Conservation (phyloP, 495 filamentous ascomycete species). For the Ascodesmis nigricans region DNA sequence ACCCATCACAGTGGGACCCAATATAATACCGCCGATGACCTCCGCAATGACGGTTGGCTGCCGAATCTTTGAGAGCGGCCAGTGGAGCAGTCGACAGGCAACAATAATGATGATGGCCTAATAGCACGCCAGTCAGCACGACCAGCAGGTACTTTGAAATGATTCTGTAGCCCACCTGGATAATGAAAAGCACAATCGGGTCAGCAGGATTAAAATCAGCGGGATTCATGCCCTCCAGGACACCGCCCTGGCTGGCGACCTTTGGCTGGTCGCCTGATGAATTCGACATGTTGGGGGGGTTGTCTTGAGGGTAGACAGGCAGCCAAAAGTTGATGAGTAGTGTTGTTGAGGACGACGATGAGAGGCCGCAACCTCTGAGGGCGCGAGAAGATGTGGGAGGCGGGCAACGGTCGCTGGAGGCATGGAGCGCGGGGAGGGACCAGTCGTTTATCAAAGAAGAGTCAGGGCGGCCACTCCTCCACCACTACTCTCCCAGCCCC, state of each 20-base stretch:
- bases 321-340: too few relatives aligned
- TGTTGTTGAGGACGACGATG: too few relatives aligned
- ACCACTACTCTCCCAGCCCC: too few relatives aligned
- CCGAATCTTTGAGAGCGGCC: conserved; percentile 61
- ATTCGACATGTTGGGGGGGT: too few relatives aligned
- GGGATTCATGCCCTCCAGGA: conserved; percentile 56
- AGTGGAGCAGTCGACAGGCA: conserved; percentile 65
- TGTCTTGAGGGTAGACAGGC: too few relatives aligned
- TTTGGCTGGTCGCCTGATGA: too few relatives aligned
- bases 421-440: too few relatives aligned
- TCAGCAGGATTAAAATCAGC: conserved; percentile 47
- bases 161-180: conserved; percentile 41
- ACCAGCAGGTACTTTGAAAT: background rate
- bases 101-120: conserved; percentile 78
- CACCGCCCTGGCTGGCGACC: conserved; percentile 39
- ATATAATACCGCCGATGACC: conserved; percentile 76
- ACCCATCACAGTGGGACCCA: conserved; percentile 55
- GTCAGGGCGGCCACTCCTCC: too few relatives aligned
- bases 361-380: too few relatives aligned
- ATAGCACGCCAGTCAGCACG: background rate
- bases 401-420: too few relatives aligned
- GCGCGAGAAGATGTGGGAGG: too few relatives aligned
- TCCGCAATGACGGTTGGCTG: conserved; percentile 92
- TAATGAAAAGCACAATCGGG: conserved; percentile 84
- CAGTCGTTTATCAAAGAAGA: too few relatives aligned